Conservation (phyloP, 2,329 filamentous ascomycete species). For the Penicillium oxalicum region DNA sequence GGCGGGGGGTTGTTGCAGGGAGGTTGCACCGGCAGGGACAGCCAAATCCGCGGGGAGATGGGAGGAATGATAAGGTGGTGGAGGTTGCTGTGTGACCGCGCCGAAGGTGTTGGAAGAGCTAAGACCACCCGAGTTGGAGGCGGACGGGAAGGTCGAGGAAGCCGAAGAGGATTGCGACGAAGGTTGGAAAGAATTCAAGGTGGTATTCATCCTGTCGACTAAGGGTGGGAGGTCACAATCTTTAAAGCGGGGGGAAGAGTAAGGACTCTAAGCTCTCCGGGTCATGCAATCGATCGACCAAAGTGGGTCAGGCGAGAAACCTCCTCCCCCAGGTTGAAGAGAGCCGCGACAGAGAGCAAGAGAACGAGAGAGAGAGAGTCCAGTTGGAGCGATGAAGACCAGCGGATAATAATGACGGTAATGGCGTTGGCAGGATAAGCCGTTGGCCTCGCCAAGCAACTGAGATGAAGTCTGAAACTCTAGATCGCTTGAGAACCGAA, state of each 20-base stretch:
- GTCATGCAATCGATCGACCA: too few species aligned
- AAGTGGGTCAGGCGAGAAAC: too few species aligned
- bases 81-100: conserved; percentile 4
- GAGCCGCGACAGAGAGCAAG: not conserved
- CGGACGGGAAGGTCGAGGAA: conserved; percentile 6
- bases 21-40: conserved; percentile 12
- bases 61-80: conserved; percentile 6
- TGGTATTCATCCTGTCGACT: conserved; percentile 14
- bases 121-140: conserved; percentile 10
- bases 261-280: too few species aligned
- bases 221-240: too few species aligned
- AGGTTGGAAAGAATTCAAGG: conserved; percentile 12
- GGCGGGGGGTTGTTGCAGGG: conserved; percentile 8
- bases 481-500: conserved; percentile 2
- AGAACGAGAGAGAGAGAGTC: not conserved
- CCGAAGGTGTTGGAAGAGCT: conserved; percentile 7
- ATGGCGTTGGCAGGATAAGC: conserved; percentile 5
- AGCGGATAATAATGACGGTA: conserved; percentile 9
- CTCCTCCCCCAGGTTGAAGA: too few species aligned
- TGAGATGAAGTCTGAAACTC: not conserved
- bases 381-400: conserved; percentile 6
- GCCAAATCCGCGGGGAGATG: conserved; percentile 9
- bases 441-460: not conserved
- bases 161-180: conserved; percentile 11
- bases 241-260: too few species aligned